These are phyloP conservation scores for Tricholoma bakamatsutake DNA, from an alignment of 768 basidiomycete genomes.

Conservation along the genomic window DNA sequence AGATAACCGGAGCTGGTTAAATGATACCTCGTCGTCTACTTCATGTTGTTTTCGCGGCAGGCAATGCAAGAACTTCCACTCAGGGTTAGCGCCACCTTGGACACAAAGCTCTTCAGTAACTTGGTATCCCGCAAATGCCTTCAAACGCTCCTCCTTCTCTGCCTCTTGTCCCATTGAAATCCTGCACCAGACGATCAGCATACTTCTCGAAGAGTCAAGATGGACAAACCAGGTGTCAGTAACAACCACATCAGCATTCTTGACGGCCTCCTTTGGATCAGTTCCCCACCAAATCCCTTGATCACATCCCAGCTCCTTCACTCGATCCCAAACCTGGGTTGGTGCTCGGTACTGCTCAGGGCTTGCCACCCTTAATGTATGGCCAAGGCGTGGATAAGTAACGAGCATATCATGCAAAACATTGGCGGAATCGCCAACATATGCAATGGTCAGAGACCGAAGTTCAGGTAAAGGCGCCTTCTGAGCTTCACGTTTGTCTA, in stretches of 20 bases:
- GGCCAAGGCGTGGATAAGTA: slow-evolving; percentile 86
- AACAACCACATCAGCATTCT: slow-evolving; percentile 88
- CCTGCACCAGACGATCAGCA: slow-evolving; percentile 37
- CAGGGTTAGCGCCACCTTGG: slow-evolving; percentile 72
- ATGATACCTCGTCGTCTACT: slow-evolving; percentile 87
- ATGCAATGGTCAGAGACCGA: slow-evolving; percentile 82
- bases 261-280: slow-evolving; percentile 82
- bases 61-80: slow-evolving; percentile 97
- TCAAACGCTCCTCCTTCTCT: slow-evolving; percentile 79
- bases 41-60: slow-evolving; percentile 89
- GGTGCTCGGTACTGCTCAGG: slow-evolving; percentile 74
- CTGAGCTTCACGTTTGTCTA: slow-evolving; percentile 12
- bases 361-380: slow-evolving; percentile 77
- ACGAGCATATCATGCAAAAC: slow-evolving; percentile 98
- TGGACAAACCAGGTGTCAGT: slow-evolving; percentile 88
- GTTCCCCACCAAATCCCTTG: slow-evolving; percentile 65
- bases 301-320: slow-evolving; percentile 70
- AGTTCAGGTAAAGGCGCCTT: slow-evolving; percentile 38
- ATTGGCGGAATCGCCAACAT: slow-evolving; percentile 92
- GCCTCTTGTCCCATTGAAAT: slow-evolving; percentile 99
- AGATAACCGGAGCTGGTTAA: background rate
- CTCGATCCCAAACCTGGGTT: slow-evolving; percentile 71
- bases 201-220: background rate
- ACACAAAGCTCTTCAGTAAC: slow-evolving; percentile 84
- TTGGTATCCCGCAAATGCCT: slow-evolving; percentile 90